Percentiles rank a stretch among this genome's conserved stretches.
Conservation (phyloP, 495 filamentous ascomycete species). For the Evernia prunastri region DNA sequence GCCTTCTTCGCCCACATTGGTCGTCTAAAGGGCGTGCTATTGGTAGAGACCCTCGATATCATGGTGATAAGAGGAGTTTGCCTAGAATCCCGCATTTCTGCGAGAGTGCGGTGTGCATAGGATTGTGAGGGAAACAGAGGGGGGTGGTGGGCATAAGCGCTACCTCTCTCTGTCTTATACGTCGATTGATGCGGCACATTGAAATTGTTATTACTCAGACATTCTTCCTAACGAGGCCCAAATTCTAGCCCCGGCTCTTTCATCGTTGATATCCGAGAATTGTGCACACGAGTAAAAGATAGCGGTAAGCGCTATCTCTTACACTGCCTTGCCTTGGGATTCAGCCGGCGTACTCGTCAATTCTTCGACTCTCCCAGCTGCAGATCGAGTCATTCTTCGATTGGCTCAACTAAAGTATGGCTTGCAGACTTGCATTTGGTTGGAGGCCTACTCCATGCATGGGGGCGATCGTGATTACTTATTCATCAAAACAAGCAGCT, state of each 20-base stretch:
- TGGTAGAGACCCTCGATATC: background rate
- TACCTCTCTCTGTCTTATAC: too few relatives aligned
- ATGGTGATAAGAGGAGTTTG: too few relatives aligned
- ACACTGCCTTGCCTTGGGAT: too few relatives aligned
- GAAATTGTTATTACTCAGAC: too few relatives aligned
- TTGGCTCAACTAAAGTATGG: background rate
- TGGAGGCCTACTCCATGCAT: background rate
- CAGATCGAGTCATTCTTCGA: background rate
- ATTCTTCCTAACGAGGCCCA: too few relatives aligned
- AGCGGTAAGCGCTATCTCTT: background rate
- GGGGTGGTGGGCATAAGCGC: too few relatives aligned
- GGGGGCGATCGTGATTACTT: too few relatives aligned
- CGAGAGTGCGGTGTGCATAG: too few relatives aligned
- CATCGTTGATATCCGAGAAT: too few relatives aligned
- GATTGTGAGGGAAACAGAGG: too few relatives aligned
- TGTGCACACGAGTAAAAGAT: background rate
- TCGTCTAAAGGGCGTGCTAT: background rate
- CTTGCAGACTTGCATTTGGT: background rate
- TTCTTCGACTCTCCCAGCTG: background rate
- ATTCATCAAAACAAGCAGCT: background rate
- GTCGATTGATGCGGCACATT: too few relatives aligned
- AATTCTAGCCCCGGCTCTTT: too few relatives aligned
- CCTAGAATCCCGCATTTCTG: background rate
- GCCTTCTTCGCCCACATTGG: background rate
- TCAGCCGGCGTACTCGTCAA: background rate